These are phyloP conservation scores for Colletotrichum sansevieriae DNA, from an alignment of 2,329 filamentous ascomycete species.

Conservation along the genomic window DNA sequence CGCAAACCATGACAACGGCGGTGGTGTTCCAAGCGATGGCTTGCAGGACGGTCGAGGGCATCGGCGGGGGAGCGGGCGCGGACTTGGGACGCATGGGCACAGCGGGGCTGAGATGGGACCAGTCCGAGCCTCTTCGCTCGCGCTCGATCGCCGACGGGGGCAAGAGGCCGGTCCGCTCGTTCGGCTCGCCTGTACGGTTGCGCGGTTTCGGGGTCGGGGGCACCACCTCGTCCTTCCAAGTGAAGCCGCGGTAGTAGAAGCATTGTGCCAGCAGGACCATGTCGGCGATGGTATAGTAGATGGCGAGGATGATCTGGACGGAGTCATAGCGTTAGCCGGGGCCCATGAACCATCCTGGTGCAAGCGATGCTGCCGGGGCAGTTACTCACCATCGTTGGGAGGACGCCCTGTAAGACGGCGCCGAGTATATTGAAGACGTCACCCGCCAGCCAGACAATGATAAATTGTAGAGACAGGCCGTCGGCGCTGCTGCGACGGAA, in stretches of 20 bases:
- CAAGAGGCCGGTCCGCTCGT: slow-evolving; percentile 68
- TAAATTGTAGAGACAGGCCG: slow-evolving; percentile 90
- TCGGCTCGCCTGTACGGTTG: slow-evolving; percentile 53
- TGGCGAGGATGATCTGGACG: slow-evolving; percentile 81
- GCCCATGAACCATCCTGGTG: slow-evolving; percentile 27
- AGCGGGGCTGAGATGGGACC: slow-evolving; percentile 80
- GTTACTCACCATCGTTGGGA: slow-evolving; percentile 84
- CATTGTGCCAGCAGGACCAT: slow-evolving; percentile 89
- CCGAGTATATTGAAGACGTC: slow-evolving; percentile 98
- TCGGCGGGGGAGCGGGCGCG: slow-evolving; percentile 58
- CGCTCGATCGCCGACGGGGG: slow-evolving; percentile 44
- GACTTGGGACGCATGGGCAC: slow-evolving; percentile 76
- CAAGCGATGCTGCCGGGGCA: neutral
- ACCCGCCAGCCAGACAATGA: slow-evolving; percentile 91
- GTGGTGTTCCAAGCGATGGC: slow-evolving; percentile 78
- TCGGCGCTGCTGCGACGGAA: slow-evolving; percentile 88
- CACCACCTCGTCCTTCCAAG: slow-evolving; percentile 68
- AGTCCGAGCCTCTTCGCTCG: slow-evolving; percentile 66
- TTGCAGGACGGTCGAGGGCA: slow-evolving; percentile 66
- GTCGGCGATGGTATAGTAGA: slow-evolving; percentile 94
- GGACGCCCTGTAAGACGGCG: slow-evolving; percentile 88
- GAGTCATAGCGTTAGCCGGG: slow-evolving; percentile 36
- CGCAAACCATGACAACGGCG: slow-evolving; percentile 84
- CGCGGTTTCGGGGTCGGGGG: slow-evolving; percentile 56
- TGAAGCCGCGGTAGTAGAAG: slow-evolving; percentile 95